Conservation (phyloP, 1,139 yeast species). For the Diutina rugosa region DNA sequence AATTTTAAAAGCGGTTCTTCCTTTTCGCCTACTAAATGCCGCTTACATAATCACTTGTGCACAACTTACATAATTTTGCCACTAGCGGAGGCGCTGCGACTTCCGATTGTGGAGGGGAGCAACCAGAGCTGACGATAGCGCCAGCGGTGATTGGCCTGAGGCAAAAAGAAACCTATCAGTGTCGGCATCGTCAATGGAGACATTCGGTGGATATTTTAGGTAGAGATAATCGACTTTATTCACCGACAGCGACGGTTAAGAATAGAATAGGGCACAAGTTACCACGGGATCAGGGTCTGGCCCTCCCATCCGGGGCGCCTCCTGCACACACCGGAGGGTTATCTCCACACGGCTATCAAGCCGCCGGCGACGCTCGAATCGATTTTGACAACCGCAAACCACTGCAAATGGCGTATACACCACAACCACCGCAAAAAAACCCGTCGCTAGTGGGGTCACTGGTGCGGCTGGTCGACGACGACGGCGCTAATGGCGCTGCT, state of each 20-base stretch:
- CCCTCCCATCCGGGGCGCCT: background rate
- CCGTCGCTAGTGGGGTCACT: conserved; percentile 49
- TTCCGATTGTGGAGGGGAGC: background rate
- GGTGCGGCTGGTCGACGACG: conserved; percentile 38
- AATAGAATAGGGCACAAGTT: too few species aligned
- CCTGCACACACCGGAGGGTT: background rate
- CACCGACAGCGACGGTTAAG: too few species aligned
- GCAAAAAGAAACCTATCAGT: background rate
- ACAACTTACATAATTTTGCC: too few species aligned
- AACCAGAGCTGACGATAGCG: background rate
- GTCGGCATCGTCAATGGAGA: background rate
- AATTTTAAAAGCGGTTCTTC: too few species aligned
- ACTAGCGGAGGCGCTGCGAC: too few species aligned
- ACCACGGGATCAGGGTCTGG: too few species aligned
- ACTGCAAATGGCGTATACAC: background rate
- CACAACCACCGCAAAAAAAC: background rate
- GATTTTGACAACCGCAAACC: background rate
- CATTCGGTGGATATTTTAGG: too few species aligned
- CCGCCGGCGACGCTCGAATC: background rate
- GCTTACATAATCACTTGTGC: too few species aligned
- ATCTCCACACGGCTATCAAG: background rate
- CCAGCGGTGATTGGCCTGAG: background rate
- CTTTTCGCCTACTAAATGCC: too few species aligned
- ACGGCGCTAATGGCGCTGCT: conserved; percentile 9
- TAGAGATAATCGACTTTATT: too few species aligned